Conservation (phyloP, 805 yeast genomes). For the Naumovozyma baii region DNA sequence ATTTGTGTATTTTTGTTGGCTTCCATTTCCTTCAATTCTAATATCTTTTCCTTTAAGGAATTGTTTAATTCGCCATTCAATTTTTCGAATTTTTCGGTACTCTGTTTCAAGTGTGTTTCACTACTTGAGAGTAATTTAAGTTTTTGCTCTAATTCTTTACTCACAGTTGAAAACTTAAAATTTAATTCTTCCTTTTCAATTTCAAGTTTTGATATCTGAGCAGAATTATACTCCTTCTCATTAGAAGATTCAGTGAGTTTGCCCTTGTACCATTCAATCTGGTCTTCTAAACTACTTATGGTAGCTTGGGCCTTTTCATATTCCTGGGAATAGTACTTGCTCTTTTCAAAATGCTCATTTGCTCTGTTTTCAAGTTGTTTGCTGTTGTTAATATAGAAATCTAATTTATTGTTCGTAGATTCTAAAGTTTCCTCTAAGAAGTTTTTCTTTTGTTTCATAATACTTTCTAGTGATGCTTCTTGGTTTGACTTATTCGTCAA, state of each 20-base stretch:
- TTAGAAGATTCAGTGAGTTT: not conserved
- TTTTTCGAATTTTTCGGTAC: not conserved
- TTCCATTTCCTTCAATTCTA: not conserved
- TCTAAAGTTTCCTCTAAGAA: not conserved
- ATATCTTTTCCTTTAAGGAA: not conserved
- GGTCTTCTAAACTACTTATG: too few relatives aligned
- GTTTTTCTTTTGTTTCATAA: not conserved
- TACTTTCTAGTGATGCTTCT: not conserved
- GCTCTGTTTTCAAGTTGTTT: not conserved
- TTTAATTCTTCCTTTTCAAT: not conserved
- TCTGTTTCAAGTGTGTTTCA: not conserved
- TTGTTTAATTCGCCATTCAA: not conserved
- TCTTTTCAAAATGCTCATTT: not conserved
- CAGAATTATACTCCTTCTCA: not conserved
- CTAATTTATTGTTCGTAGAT: not conserved
- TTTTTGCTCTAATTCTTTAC: not conserved
- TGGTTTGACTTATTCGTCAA: not conserved
- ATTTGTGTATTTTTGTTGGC: conserved; percentile 38
- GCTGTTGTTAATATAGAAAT: not conserved
- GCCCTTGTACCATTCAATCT: not conserved
- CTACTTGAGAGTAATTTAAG: not conserved
- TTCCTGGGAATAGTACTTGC: not conserved
- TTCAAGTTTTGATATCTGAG: not conserved
- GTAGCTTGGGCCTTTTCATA: not conserved
- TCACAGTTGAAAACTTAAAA: not conserved